Evolutionary conservation across 2,329 filamentous ascomycete genomes (phyloP), one percentile per base, ranked within the genome.

Genomic region (Penicillium aurantiogriseum): DNA sequence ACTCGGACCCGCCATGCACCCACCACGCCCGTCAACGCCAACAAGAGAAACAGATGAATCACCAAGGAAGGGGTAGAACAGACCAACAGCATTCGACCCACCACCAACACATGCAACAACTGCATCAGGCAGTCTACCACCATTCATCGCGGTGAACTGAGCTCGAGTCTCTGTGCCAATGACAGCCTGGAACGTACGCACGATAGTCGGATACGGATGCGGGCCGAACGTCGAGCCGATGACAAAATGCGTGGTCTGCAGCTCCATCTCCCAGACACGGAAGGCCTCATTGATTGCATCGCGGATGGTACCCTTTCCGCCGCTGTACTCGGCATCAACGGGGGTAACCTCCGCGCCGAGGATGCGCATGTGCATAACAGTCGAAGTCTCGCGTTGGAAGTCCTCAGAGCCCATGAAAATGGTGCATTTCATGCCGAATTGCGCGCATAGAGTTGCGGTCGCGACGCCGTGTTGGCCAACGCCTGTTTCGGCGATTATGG

Each of bases 391-490:
- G 63, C 92, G 86, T 51, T 92, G 87, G 42, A 97, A 92, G 69
- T 99, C 94, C 77, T 97, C 92, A 42, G 91, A 91, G 64, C 94
- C 94, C 94, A 99, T 97, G 77, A 91, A 97, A 51, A 97, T 88
- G 15, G 92, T 96, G 72, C 94, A 97, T 74, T 93, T 89, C 91
- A 97, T 92, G 69, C 90, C 91, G 69, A 99, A 96, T 77, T 96
- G 95, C 67, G 94, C 94, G 69, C 93, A 97, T 23, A 97, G 89
- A 0, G 93, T 97, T 1, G 94, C 94, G 13, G 93, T 97, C 2
- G 93, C 93, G 21, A 97, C 92, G 77, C 94, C 93, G 75, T 97
- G 93, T 77, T 97, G 92, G 27, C 93, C 94, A 45, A 92, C 92
- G 60, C 93, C 94, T 17, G 93, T 97, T 79, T 97, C 94, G 46